Evolutionary conservation across 1,284 basidiomycete species (phyloP), one percentile per base, ranked within the genome.

Genomic region (Sporisorium reilianum): DNA sequence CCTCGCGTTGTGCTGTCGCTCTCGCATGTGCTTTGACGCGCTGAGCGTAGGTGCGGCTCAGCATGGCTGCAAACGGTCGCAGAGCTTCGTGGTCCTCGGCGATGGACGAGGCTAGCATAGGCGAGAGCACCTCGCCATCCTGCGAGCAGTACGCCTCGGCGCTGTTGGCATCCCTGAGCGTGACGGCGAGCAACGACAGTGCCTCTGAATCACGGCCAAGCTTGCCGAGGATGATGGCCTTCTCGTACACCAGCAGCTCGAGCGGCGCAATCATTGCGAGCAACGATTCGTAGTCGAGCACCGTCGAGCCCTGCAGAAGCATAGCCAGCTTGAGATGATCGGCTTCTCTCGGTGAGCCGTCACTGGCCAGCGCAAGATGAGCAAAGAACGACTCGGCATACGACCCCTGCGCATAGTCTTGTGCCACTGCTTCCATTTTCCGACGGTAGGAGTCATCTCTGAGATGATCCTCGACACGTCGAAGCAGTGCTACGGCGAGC

Each of bases 121-220:
- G 69, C 20, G 74, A 68, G 8, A 83, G 57, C 28, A 80, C 75
- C 23, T 64, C 66, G 18, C 79, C 77, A 26, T 66, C 71, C 32
- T 82, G 74, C 23, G 64, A 61, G 52, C 80, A 83, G 55, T 81
- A 80, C 8, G 72, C 69, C 60, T 83, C 80, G 7, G 80, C 71
- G 18, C 79, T 76, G 53, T 72, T 75, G 28, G 75, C 70, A 28
- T 83, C 81, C 14, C 73, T 50, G 14, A 82, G 60, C 10, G 41
- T 49, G 34, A 80, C 22, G 3, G 80, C 81, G 0, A 83, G 65
- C 34, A 77, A 16, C 5, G 58, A 51, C 0, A 83, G 62, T 0
- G 81, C 81, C 25, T 78, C 79, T 5, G 59, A 30, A 30, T 77
- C 58, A n/a, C 64, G 65, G 0, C 72, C 70, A 1, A 82, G 64